phyloP scores from a whole-genome alignment of 2,329 filamentous ascomycete species.

The Diaporthe nobilis region DNA sequence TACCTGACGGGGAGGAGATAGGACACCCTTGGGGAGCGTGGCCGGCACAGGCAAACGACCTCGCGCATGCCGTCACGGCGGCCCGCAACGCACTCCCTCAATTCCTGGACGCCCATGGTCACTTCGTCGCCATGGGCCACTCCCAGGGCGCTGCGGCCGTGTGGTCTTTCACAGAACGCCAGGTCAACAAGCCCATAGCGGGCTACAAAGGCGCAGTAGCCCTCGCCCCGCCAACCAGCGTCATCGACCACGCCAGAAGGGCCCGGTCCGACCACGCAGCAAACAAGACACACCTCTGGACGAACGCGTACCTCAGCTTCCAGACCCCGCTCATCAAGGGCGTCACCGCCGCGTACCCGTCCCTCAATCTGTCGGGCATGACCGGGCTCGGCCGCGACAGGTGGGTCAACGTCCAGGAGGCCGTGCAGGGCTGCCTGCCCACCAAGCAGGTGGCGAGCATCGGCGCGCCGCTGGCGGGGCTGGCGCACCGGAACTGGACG shows the following conservation, averaged over 20 bases:
- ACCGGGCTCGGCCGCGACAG: conserved; percentile 9
- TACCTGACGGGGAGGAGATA: conserved; percentile 1
- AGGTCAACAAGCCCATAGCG: conserved; percentile 48
- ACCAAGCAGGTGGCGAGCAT: conserved; percentile 3
- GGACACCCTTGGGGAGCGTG: background rate
- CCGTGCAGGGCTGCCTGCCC: conserved; percentile 26
- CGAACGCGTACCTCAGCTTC: background rate
- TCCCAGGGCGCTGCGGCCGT: conserved; percentile 58
- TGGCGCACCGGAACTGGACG: conserved; percentile 3
- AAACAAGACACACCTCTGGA: background rate
- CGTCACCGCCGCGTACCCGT: conserved; percentile 18
- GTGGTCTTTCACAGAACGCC: conserved; percentile 56
- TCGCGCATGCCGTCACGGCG: background rate
- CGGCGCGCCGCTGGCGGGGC: background rate
- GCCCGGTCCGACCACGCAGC: background rate
- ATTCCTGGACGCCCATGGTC: background rate
- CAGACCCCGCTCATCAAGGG: conserved; percentile 7
- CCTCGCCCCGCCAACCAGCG: background rate
- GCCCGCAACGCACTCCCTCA: background rate
- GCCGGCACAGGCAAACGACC: conserved; percentile 23
- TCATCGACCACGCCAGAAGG: background rate
- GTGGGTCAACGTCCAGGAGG: conserved; percentile 15
- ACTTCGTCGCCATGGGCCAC: conserved; percentile 48
- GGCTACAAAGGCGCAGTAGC: conserved; percentile 55
- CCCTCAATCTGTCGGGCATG: conserved; percentile 13